Evolutionary conservation across 2,329 filamentous ascomycete genomes (phyloP).

Genomic region (Thelonectria blattea): DNA sequence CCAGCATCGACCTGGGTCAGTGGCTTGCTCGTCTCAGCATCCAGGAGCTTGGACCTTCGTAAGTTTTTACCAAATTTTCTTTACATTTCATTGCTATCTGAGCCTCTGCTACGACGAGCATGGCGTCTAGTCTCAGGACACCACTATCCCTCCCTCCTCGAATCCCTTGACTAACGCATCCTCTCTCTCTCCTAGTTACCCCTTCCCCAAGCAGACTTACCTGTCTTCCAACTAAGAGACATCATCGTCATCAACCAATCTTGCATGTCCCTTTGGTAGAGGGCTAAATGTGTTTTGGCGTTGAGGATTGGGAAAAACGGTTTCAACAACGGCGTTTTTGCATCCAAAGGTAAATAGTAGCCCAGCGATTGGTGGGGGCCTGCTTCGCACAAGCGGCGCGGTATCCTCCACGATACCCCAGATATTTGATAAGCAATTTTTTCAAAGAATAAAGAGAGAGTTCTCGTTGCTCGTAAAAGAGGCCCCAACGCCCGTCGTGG

Average conservation of each 20-base stretch:
- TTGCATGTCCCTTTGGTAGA: slow-evolving; percentile 33
- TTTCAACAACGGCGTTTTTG: slow-evolving; percentile 62
- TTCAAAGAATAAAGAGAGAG: slow-evolving; percentile 31
- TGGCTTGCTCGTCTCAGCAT: slow-evolving; percentile 96
- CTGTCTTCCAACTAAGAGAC: slow-evolving; percentile 50
- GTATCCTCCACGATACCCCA: slow-evolving; percentile 52
- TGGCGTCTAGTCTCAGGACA: slow-evolving; percentile 19
- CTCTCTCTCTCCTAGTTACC: slow-evolving; percentile 62
- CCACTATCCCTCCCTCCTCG: slow-evolving; percentile 20
- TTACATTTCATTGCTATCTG: slow-evolving; percentile 24
- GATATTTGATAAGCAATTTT: slow-evolving; percentile 39
- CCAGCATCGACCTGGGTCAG: slow-evolving; percentile 88
- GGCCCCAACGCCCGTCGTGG: slow-evolving; percentile 4
- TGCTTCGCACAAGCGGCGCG: slow-evolving; percentile 43
- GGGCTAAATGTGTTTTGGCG: slow-evolving; percentile 46
- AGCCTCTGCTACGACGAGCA: slow-evolving; percentile 25
- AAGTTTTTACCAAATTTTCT: slow-evolving; percentile 54
- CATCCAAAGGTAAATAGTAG: slow-evolving; percentile 42
- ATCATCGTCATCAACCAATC: slow-evolving; percentile 30
- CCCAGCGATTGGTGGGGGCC: slow-evolving; percentile 35
- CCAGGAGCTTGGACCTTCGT: slow-evolving; percentile 94
- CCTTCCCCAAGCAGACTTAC: slow-evolving; percentile 82
- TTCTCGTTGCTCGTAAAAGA: slow-evolving; percentile 33
- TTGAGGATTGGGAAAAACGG: slow-evolving; percentile 53
- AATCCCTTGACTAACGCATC: slow-evolving; percentile 27